Evolutionary conservation across 257 asterid species (phyloP).

Genomic region (Forsythia viridissima): DNA sequence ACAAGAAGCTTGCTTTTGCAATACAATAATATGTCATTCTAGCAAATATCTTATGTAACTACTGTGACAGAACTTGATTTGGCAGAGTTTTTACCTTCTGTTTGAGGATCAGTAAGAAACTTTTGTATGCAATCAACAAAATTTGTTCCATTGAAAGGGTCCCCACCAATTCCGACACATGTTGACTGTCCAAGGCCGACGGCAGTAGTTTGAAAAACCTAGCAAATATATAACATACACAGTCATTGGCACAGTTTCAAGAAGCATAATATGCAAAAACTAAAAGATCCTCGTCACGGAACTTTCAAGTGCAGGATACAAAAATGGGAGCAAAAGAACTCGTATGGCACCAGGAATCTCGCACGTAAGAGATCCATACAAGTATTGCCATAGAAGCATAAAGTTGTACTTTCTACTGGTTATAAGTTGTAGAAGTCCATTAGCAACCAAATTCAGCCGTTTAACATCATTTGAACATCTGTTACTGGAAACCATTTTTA

Average conservation of each 20-base stretch:
- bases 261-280: conserved; percentile 7
- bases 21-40: not conserved
- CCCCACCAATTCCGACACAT: conserved; percentile 96
- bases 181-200: conserved; percentile 99
- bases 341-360: too few species aligned
- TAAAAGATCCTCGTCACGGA: conserved; percentile 6
- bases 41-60: not conserved
- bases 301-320: not conserved
- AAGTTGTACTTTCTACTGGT: not conserved
- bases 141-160: conserved; percentile 97
- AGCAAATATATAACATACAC: conserved; percentile 21
- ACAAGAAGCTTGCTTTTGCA: not conserved
- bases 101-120: conserved; percentile 93
- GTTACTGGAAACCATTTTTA: not conserved
- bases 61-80: not conserved
- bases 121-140: conserved; percentile 90
- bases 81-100: conserved; percentile 64
- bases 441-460: not conserved
- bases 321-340: not conserved
- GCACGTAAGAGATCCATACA: too few species aligned
- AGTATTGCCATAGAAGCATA: conserved; percentile 8
- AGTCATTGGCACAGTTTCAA: conserved; percentile 16
- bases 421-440: conserved; percentile 3
- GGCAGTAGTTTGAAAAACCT: conserved; percentile 99
- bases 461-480: not conserved